These are phyloP conservation scores for Clohesyomyces aquaticus DNA, from an alignment of 495 filamentous ascomycete species.

Conservation along the genomic window DNA sequence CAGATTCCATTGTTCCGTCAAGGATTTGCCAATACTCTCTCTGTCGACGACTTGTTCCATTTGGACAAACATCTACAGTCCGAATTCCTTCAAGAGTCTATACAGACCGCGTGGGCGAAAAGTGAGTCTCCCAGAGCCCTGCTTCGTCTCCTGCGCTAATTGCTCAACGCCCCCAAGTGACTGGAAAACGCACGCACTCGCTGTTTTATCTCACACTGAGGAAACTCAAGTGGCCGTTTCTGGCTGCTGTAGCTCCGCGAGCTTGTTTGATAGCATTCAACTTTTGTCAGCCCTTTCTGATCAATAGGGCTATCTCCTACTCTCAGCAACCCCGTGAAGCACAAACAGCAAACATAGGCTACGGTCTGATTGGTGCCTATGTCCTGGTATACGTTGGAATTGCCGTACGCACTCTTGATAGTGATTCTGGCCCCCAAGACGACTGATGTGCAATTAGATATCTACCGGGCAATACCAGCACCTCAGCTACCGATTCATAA, in stretches of 20 bases:
- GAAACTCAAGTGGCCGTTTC: constrained; percentile 51
- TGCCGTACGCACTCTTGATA: constrained; percentile 48
- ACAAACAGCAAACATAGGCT: constrained; percentile 53
- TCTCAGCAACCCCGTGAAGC: constrained; percentile 50
- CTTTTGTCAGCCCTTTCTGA: constrained; percentile 67
- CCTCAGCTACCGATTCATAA: constrained; percentile 59
- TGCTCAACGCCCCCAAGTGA: constrained; percentile 23
- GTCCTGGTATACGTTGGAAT: constrained; percentile 64
- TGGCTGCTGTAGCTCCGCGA: constrained; percentile 55
- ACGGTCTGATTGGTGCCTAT: constrained; percentile 69
- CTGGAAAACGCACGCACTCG: constrained; percentile 46
- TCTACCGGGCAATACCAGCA: constrained; percentile 60
- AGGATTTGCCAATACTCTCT: constrained; percentile 28
- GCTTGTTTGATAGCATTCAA: constrained; percentile 61
- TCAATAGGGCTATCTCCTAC: constrained; percentile 57
- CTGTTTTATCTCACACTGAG: constrained; percentile 55
- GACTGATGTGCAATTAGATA: constrained; percentile 21
- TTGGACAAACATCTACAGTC: constrained; percentile 34
- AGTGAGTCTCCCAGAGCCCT: constrained; percentile 7
- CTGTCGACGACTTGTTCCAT: constrained; percentile 34
- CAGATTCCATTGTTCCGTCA: constrained; percentile 57
- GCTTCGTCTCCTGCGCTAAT: neutral
- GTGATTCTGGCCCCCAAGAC: neutral
- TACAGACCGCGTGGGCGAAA: constrained; percentile 32
- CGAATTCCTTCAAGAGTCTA: constrained; percentile 21